Percentiles rank a stretch among this genome's conserved stretches.
Evolutionary conservation across 2,329 filamentous ascomycete species (phyloP).

Genomic region (Trichoderma arundinaceum): DNA sequence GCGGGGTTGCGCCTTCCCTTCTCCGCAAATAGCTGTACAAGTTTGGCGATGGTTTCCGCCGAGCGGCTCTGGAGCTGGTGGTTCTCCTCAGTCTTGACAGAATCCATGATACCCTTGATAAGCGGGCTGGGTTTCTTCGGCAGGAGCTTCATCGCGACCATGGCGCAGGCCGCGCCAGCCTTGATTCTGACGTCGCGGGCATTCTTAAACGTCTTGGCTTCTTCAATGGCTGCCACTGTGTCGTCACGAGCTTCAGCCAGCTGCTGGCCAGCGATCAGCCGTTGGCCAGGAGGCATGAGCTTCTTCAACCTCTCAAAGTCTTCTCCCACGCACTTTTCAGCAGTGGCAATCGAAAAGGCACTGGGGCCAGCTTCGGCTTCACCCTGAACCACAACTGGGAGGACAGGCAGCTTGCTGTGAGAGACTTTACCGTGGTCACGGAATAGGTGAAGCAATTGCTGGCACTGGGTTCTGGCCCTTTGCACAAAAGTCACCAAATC

Average conservation of each 20-base stretch:
- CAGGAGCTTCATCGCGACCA: slow-evolving; percentile 84
- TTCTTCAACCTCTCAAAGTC: slow-evolving; percentile 92
- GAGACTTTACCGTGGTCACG: slow-evolving; percentile 86
- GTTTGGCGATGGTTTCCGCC: slow-evolving; percentile 78
- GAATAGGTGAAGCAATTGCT: slow-evolving; percentile 88
- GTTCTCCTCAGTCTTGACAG: slow-evolving; percentile 93
- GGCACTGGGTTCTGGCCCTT: slow-evolving; percentile 87
- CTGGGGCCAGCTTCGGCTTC: slow-evolving; percentile 89
- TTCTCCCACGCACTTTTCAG: slow-evolving; percentile 82
- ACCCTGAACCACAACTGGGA: slow-evolving; percentile 92
- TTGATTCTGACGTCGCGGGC: slow-evolving; percentile 84
- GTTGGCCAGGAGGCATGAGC: slow-evolving; percentile 83
- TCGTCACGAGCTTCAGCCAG: slow-evolving; percentile 77
- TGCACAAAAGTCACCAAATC: slow-evolving; percentile 91
- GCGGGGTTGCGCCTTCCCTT: slow-evolving; percentile 82
- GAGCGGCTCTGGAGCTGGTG: slow-evolving; percentile 85
- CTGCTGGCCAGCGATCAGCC: slow-evolving; percentile 80
- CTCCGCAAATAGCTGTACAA: slow-evolving; percentile 85
- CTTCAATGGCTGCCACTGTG: slow-evolving; percentile 74
- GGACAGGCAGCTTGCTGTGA: slow-evolving; percentile 72
- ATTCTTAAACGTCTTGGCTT: slow-evolving; percentile 79
- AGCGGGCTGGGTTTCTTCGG: slow-evolving; percentile 92
- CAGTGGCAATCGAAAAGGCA: slow-evolving; percentile 86
- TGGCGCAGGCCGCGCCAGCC: slow-evolving; percentile 82
- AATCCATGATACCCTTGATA: slow-evolving; percentile 98